These are phyloP conservation scores for Berkeleyomyces rouxiae DNA, from an alignment of 2,329 filamentous ascomycete genomes.

Conservation along the genomic window DNA sequence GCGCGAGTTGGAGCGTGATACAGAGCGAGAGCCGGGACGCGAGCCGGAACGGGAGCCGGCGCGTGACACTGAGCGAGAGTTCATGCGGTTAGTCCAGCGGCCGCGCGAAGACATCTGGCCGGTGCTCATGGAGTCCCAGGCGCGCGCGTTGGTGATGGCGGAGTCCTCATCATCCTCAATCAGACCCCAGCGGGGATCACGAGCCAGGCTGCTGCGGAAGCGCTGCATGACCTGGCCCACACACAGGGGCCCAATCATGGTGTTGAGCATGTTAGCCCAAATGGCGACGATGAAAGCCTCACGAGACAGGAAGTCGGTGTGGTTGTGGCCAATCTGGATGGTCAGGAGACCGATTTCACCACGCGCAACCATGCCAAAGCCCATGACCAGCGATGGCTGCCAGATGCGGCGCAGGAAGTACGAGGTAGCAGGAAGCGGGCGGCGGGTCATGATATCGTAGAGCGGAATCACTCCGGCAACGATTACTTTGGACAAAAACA, in stretches of 20 bases:
- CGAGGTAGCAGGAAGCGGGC: not conserved
- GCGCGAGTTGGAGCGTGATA: no score
- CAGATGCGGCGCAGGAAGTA: constrained; percentile 18
- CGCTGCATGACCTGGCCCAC: constrained; percentile 30
- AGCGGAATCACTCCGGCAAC: constrained; percentile 16
- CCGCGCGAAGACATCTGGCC: not conserved
- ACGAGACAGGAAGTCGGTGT: constrained; percentile 32
- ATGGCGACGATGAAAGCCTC: constrained; percentile 36
- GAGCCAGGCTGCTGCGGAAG: not conserved
- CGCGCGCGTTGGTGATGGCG: not conserved
- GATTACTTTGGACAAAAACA: constrained; percentile 29
- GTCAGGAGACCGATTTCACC: constrained; percentile 47
- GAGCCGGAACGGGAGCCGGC: not conserved
- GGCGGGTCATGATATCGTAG: constrained; percentile 20
- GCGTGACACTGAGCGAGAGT: constrained; percentile 8
- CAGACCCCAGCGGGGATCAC: constrained; percentile 10
- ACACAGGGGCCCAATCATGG: constrained; percentile 35
- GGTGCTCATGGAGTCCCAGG: constrained; percentile 7
- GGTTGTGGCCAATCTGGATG: constrained; percentile 18
- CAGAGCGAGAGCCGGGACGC: not conserved
- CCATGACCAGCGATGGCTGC: constrained; percentile 38
- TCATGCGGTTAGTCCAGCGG: constrained; percentile 11
- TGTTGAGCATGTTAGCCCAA: constrained; percentile 41
- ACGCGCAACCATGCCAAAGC: constrained; percentile 40
- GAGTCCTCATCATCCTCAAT: not conserved